Evolutionary conservation across 805 yeast species (phyloP).

Genomic region (Suhomyces pyralidae): DNA sequence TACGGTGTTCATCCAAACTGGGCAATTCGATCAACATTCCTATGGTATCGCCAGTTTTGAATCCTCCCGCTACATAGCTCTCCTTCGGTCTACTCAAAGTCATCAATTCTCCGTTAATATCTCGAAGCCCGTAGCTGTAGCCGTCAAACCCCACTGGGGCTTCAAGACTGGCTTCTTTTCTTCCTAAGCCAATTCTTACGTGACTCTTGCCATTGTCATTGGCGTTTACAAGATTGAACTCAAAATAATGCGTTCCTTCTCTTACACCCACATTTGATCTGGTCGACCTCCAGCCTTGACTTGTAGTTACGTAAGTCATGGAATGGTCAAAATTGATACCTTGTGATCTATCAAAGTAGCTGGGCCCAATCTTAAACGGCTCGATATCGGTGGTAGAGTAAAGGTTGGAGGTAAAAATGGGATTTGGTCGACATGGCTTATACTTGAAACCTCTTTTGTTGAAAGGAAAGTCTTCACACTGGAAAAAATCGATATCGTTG

Average conservation of each 20-base stretch:
- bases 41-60: conserved; percentile 73
- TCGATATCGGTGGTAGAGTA: conserved; percentile 74
- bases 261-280: conserved; percentile 71
- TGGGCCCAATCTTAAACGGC: conserved; percentile 57
- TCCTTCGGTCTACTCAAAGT: conserved; percentile 68
- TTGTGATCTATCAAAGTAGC: conserved; percentile 67
- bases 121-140: conserved; percentile 89
- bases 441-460: conserved; percentile 82
- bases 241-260: conserved; percentile 81
- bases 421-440: conserved; percentile 71
- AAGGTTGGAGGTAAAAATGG: conserved; percentile 50
- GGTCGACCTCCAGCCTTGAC: conserved; percentile 76
- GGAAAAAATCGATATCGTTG: conserved; percentile 29
- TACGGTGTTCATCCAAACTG: conserved; percentile 39
- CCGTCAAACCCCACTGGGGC: conserved; percentile 97
- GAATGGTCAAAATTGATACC: conserved; percentile 41
- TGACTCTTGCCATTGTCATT: conserved; percentile 42
- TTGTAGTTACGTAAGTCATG: conserved; percentile 48
- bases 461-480: conserved; percentile 74
- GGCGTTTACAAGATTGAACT: conserved; percentile 56
- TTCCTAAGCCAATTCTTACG: conserved; percentile 77
- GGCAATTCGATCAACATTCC: conserved; percentile 80
- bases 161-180: conserved; percentile 85
- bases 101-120: conserved; percentile 68
- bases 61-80: conserved; percentile 40